Evolutionary conservation across 805 yeast species (phyloP).

Genomic region (Ogataea pilisensis): DNA sequence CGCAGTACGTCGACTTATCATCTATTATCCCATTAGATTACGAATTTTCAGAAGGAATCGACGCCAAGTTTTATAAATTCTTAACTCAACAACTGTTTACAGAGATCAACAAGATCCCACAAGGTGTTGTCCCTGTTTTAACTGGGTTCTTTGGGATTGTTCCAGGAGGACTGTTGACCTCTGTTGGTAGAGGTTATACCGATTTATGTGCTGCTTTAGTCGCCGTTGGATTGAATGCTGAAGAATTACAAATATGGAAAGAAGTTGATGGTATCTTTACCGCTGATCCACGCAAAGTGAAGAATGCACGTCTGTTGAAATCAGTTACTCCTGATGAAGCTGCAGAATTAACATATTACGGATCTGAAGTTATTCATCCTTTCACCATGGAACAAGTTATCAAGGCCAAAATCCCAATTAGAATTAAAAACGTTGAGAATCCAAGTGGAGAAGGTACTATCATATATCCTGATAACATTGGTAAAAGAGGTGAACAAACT

Average conservation of each 20-base stretch:
- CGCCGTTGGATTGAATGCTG: conserved; percentile 90
- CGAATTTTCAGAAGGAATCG: conserved; percentile 54
- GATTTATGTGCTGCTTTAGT: conserved; percentile 95
- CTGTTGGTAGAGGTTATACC: conserved; percentile 97
- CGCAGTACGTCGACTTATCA: conserved; percentile 77
- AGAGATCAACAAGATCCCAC: conserved; percentile 37
- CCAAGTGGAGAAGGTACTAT: conserved; percentile 92
- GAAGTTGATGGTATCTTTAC: conserved; percentile 99
- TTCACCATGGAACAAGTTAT: conserved; percentile 99
- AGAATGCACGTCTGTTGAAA: conserved; percentile 76
- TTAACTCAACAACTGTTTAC: conserved; percentile 51
- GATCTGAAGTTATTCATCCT: conserved; percentile 97
- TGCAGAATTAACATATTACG: conserved; percentile 95
- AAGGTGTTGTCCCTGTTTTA: conserved; percentile 70
- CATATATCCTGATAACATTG: conserved; percentile 87
- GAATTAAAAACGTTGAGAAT: conserved; percentile 93
- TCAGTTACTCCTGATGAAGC: conserved; percentile 98
- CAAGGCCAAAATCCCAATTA: conserved; percentile 90
- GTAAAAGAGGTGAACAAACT: conserved; percentile 79
- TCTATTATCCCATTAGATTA: conserved; percentile 62
- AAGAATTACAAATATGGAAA: conserved; percentile 96
- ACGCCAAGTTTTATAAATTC: conserved; percentile 57
- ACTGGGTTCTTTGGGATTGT: conserved; percentile 95
- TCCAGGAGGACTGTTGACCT: conserved; percentile 91
- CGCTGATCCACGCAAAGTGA: conserved; percentile 96